Percentiles rank a stretch among this genome's conserved stretches.
Conservation (phyloP, 257 asterid species). For the Solanum lignicaule region DNA sequence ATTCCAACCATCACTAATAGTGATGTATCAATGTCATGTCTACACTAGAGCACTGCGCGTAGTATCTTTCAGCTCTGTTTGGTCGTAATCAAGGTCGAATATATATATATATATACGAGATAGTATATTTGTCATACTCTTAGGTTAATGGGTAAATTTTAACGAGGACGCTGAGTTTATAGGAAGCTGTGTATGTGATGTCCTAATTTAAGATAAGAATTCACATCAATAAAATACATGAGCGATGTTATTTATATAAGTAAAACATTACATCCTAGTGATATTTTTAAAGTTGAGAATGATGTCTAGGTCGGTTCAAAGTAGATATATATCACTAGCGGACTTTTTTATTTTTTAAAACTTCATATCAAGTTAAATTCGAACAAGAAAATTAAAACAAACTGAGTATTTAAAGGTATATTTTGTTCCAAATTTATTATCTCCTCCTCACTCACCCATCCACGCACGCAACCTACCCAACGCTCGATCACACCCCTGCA, state of each 20-base stretch:
- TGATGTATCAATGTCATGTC: neutral
- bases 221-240: neutral
- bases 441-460: neutral
- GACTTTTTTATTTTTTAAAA: too few relatives aligned
- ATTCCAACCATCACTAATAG: neutral
- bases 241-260: too few relatives aligned
- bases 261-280: neutral
- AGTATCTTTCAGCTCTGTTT: neutral
- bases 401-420: too few relatives aligned
- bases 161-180: neutral
- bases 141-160: too few relatives aligned
- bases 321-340: too few relatives aligned
- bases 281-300: too few relatives aligned
- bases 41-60: neutral
- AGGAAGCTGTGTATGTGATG: neutral
- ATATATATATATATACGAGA: neutral
- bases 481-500: neutral
- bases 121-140: too few relatives aligned
- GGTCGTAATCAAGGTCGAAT: neutral
- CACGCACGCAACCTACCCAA: neutral
- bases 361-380: too few relatives aligned
- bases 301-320: neutral
- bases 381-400: too few relatives aligned
- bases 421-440: too few relatives aligned
- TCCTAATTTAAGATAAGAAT: too few relatives aligned